Evolutionary conservation across 805 yeast genomes (phyloP).

Genomic region (Kodamaea kaohsiungensis): DNA sequence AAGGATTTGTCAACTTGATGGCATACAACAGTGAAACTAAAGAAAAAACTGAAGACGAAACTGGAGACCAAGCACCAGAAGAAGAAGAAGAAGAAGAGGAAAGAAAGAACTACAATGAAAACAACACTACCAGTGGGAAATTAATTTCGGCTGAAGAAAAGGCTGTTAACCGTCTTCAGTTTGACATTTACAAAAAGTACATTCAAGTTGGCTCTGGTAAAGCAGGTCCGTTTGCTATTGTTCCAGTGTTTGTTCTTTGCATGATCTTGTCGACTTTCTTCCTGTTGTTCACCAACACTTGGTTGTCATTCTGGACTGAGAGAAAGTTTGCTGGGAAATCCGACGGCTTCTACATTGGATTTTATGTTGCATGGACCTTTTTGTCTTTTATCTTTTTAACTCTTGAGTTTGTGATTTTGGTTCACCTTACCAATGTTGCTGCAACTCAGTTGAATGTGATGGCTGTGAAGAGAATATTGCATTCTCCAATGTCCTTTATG

Average conservation of each 20-base stretch:
- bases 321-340: slow-evolving; percentile 48
- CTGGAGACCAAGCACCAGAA: slow-evolving; percentile 10
- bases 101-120: slow-evolving; percentile 6
- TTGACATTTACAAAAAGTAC: slow-evolving; percentile 34
- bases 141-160: slow-evolving; percentile 19
- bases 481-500: slow-evolving; percentile 80
- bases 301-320: slow-evolving; percentile 84
- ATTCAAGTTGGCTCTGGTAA: slow-evolving; percentile 20
- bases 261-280: slow-evolving; percentile 48
- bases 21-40: slow-evolving; percentile 29
- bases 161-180: slow-evolving; percentile 28
- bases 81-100: slow-evolving; percentile 8
- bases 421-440: slow-evolving; percentile 52
- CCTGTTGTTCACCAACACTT: slow-evolving; percentile 62
- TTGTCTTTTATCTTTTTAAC: slow-evolving; percentile 47
- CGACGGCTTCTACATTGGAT: slow-evolving; percentile 68
- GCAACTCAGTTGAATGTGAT: slow-evolving; percentile 58
- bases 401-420: slow-evolving; percentile 46
- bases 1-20: slow-evolving; percentile 41
- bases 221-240: neutral
- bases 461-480: slow-evolving; percentile 61
- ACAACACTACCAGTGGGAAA: slow-evolving; percentile 5
- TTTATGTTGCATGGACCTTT: slow-evolving; percentile 63
- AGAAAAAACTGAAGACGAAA: slow-evolving; percentile 13
- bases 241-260: slow-evolving; percentile 13